A percentile compares a stretch with the other conserved stretches of the same genome.
These are phyloP conservation scores for Diaporthe sp. DNA, from an alignment of 2,329 filamentous ascomycete genomes.

Conservation along the genomic window DNA sequence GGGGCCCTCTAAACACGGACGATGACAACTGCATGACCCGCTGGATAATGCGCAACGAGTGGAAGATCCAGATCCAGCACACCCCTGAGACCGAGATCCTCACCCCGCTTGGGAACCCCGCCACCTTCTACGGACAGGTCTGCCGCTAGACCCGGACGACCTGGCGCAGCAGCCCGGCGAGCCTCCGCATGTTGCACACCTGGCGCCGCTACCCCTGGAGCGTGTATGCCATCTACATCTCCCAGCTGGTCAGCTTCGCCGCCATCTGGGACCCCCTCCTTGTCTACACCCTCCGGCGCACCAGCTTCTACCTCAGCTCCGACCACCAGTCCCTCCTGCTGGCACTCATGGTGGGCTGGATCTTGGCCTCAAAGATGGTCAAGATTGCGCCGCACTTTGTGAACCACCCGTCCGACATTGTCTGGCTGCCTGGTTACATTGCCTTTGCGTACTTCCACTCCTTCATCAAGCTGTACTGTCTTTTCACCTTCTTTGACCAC, in stretches of 20 bases:
- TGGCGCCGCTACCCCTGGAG: slow-evolving; percentile 61
- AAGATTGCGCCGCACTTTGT: slow-evolving; percentile 66
- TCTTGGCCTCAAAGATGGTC: slow-evolving; percentile 65
- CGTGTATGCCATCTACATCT: slow-evolving; percentile 66
- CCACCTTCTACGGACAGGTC: slow-evolving; percentile 63
- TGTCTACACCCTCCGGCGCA: slow-evolving; percentile 43
- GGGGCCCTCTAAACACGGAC: slow-evolving; percentile 61
- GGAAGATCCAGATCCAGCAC: slow-evolving; percentile 65
- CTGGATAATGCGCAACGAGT: slow-evolving; percentile 60
- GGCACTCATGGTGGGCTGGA: slow-evolving; percentile 50
- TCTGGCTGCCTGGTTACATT: slow-evolving; percentile 60
- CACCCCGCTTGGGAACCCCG: slow-evolving; percentile 62
- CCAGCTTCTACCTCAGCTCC: slow-evolving; percentile 31
- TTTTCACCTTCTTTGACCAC: slow-evolving; percentile 61
- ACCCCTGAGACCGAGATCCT: slow-evolving; percentile 57
- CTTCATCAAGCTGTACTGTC: slow-evolving; percentile 65
- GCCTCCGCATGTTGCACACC: slow-evolving; percentile 51
- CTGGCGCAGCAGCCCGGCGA: slow-evolving; percentile 64
- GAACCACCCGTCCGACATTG: slow-evolving; percentile 61
- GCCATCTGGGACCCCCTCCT: slow-evolving; percentile 61
- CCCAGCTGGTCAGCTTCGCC: slow-evolving; percentile 65
- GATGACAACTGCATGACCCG: slow-evolving; percentile 73
- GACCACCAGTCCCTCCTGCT: slow-evolving; percentile 14
- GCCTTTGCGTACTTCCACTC: slow-evolving; percentile 68
- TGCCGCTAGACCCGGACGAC: slow-evolving; percentile 68